Evolutionary conservation across 345 rosid species (phyloP).

Genomic region (Salix purpurea): DNA sequence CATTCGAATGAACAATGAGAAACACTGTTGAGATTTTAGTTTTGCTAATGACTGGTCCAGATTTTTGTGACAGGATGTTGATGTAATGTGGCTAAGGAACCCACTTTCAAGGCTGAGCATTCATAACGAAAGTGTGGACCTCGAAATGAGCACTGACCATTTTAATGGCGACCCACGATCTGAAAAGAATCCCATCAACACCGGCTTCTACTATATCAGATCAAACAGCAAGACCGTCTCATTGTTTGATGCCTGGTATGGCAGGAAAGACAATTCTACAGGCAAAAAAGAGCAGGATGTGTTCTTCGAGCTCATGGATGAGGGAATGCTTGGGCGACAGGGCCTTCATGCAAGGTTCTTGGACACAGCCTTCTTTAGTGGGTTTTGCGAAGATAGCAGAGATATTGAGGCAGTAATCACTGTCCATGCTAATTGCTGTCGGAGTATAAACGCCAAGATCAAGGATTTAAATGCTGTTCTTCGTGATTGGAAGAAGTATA

Average conservation of each 20-base stretch:
- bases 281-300: conserved; percentile 31
- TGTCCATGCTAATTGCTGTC: conserved; percentile 28
- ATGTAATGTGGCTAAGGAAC: conserved; percentile 29
- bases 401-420: conserved; percentile 14
- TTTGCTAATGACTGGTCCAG: not conserved
- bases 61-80: conserved; percentile 12
- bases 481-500: conserved; percentile 19
- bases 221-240: conserved; percentile 30
- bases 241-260: conserved; percentile 21
- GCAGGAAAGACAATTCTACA: conserved; percentile 14
- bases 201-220: conserved; percentile 16
- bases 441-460: conserved; percentile 23
- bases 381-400: conserved; percentile 22
- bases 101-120: conserved; percentile 18
- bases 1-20: not conserved
- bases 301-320: not conserved
- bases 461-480: conserved; percentile 16
- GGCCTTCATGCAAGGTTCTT: conserved; percentile 14
- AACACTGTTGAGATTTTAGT: not conserved
- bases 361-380: conserved; percentile 21
- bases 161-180: conserved; percentile 20
- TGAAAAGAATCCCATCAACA: conserved; percentile 17
- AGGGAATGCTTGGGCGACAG: not conserved
- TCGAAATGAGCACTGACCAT: conserved; percentile 22
- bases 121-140: conserved; percentile 12